Evolutionary conservation across 768 basidiomycete genomes (phyloP), one percentile per base, ranked within the genome.

Genomic region (Hygrophoropsis aurantiaca): DNA sequence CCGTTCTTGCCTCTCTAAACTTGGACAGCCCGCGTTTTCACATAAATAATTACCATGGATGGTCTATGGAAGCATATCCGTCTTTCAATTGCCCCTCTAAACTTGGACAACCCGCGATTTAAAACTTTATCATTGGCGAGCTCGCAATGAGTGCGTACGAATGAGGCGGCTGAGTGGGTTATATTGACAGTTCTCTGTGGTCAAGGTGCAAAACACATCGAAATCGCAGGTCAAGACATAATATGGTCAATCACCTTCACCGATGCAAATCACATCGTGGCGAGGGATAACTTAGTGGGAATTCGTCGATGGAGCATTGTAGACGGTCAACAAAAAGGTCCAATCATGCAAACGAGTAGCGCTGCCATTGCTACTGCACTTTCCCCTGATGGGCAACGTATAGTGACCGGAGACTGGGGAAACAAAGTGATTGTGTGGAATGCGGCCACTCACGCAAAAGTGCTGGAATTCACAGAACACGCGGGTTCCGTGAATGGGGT

Each of bases 371-470:
- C 43, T 27, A 15, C 45, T 11, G 46, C 30, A 4, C 42, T 52
- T 11, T 52, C 51, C 19, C 47, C 47, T 24, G 47, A 52, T 15
- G 46, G 51, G 5, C 46, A 39, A 24, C 21, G 42, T 20, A 36
- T 52, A n/a, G 47, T 32, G 1, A 42, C 36, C 24, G 51, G 51
- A 19, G 42, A 40, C 9, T 19, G 39, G 5, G 32, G 18, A 43
- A 21, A 43, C 5, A 47, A 40, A 24, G 39, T 47, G n/a, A 47
- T 40, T 16, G 46, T 52, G 19, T 52, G 51, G 51, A 47, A 52
- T 26, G 24, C 43, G 8, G 21, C 18, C 18, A 44, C 51, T 16
- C 42, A 35, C 13, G 33, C 9, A 24, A 52, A 48, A n/a, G 42
- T 44, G 32, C 18, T 34, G 3, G 39, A 44, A 9, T n/a, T 26